Base-by-base conservation (phyloP, 805 yeast genomes). In the Lipomyces yamanashiensis region DNA sequence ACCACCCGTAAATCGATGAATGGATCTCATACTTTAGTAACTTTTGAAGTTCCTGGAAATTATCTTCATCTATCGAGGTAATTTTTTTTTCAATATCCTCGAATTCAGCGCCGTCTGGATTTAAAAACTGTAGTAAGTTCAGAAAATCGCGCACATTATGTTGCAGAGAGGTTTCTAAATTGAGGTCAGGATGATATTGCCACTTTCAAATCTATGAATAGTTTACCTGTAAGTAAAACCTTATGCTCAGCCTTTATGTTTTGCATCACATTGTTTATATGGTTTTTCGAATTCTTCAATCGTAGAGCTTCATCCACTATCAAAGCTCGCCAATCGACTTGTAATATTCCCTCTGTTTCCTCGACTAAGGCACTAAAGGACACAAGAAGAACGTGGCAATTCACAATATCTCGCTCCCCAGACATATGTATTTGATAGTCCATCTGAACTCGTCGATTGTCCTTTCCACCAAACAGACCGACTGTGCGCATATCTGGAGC, bases 281-380 rank as follows among this genome's bases (percentile, higher is more conserved):
- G 47, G 28, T 58, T 67, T 45, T 63, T 59, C 48, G 67, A 70
- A 43, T 92, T 93, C 73, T 93, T 93, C 70, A 93, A 79, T 48
- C 98, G 78, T 75, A 93, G 98, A 4, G 98, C 98, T 75, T 93
- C 98, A 75, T 93, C 98, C 13, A 92, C 96, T 55, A 92, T 88
- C 61, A 92, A 76, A 72, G 84, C 90, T 62, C 86, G 87, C 97
- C 97, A 92, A 28, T 78, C 75, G 10, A 82, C 76, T 2, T 77
- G 73, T 62, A 81, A 79, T 54, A 92, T 79, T 66, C 76, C 80
- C 36, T 77, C 75, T 45, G 85, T 81, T 72, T 93, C 98, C 55
- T 84, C 81, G 50, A 92, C 81, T 0, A 90, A 81, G 10, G 88
- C 80, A 72, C 92, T 97, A 77, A 90, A 92, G n/a, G 95, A 87